These are phyloP conservation scores for Nakaseomyces uthaithaninus DNA, from an alignment of 1,139 yeast genomes.

Conservation along the genomic window DNA sequence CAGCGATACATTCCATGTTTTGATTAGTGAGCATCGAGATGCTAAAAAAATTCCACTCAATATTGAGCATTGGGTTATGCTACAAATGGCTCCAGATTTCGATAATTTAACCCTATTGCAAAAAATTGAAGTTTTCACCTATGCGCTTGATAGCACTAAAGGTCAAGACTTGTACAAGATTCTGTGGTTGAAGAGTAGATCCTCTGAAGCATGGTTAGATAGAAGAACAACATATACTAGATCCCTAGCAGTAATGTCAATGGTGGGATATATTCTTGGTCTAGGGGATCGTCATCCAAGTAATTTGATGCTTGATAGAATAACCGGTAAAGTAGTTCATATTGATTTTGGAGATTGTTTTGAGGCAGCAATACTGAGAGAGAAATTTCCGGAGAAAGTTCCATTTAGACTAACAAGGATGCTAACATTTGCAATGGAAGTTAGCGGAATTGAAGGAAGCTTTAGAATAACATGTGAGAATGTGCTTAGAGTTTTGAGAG, in stretches of 20 bases:
- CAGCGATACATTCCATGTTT: slow-evolving; percentile 91
- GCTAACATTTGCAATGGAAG: slow-evolving; percentile 98
- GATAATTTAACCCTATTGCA: slow-evolving; percentile 82
- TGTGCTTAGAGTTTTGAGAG: slow-evolving; percentile 90
- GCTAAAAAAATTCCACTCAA: slow-evolving; percentile 80
- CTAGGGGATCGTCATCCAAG: slow-evolving; percentile 98
- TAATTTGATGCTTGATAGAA: slow-evolving; percentile 87
- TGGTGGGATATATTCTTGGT: slow-evolving; percentile 95
- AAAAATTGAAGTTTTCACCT: slow-evolving; percentile 92
- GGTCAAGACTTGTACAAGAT: slow-evolving; percentile 96
- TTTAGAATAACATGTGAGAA: slow-evolving; percentile 95
- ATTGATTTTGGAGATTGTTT: slow-evolving; percentile 99
- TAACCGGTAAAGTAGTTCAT: slow-evolving; percentile 91
- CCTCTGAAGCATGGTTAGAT: slow-evolving; percentile 97
- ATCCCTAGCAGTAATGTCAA: slow-evolving; percentile 95
- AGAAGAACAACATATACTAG: slow-evolving; percentile 93
- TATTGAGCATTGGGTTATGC: slow-evolving; percentile 91
- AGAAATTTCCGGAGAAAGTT: slow-evolving; percentile 95
- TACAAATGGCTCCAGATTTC: slow-evolving; percentile 97
- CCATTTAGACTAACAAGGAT: slow-evolving; percentile 97
- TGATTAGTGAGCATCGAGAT: slow-evolving; percentile 88
- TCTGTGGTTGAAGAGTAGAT: slow-evolving; percentile 89
- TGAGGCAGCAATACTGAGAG: slow-evolving; percentile 94
- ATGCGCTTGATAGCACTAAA: slow-evolving; percentile 88
- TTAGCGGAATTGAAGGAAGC: slow-evolving; percentile 96